Evolutionary conservation across 2,329 filamentous ascomycete species (phyloP).

Genomic region (Didymellaceae sp.): DNA sequence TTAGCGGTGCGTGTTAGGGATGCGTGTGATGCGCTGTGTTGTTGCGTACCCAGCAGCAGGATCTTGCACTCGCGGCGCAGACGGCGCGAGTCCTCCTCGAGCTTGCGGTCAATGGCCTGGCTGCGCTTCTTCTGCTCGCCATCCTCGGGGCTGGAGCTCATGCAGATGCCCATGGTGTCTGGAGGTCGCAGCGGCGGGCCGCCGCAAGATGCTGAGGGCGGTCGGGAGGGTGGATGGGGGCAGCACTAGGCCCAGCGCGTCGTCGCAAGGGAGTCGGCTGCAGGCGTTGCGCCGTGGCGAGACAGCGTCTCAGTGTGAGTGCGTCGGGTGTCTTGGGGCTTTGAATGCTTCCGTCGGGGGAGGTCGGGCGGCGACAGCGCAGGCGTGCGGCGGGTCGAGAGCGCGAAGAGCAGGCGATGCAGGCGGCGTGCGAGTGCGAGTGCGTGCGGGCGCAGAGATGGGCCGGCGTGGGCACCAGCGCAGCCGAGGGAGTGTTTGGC

Average conservation of each 20-base stretch:
- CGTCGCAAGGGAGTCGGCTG: conserved; percentile 33
- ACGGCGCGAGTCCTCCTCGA: conserved; percentile 93
- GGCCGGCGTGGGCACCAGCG: neutral
- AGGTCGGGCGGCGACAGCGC: conserved; percentile 17
- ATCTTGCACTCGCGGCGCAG: conserved; percentile 99
- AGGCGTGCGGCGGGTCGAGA: too few relatives aligned
- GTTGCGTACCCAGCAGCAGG: conserved; percentile 78
- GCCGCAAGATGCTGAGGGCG: conserved; percentile 34
- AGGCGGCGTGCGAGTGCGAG: conserved; percentile 7
- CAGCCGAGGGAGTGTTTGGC: neutral
- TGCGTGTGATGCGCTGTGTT: neutral
- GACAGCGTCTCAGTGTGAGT: conserved; percentile 26
- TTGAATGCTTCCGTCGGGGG: conserved; percentile 32
- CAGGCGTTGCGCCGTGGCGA: conserved; percentile 20
- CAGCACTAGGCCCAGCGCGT: conserved; percentile 41
- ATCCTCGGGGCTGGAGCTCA: conserved; percentile 87
- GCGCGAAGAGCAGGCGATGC: neutral
- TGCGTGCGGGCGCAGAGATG: neutral
- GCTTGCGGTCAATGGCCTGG: conserved; percentile 89
- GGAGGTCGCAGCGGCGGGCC: conserved; percentile 36
- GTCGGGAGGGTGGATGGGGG: conserved; percentile 23
- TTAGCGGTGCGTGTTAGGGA: conserved; percentile 31
- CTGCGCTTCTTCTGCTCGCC: conserved; percentile 94
- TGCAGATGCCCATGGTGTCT: conserved; percentile 84
- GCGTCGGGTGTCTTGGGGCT: conserved; percentile 22